Evolutionary conservation across 345 rosid species (phyloP), one percentile per base, ranked within the genome.

Genomic region (Sisymbrium irio): DNA sequence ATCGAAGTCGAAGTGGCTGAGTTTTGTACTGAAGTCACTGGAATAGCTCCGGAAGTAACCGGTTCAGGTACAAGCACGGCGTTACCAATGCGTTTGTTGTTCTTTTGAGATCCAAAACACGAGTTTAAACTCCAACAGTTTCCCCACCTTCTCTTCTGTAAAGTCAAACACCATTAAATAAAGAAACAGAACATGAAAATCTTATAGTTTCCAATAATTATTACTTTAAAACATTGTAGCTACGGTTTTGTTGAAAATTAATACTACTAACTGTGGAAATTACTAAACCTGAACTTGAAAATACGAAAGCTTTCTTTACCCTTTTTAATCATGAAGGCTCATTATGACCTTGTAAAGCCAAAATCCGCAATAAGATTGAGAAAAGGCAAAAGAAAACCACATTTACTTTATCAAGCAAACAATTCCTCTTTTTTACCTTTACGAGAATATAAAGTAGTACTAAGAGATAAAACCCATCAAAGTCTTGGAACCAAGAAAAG

Each of bases 121-220:
- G 93, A 84, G 78, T 79, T 78, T 9, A 83, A 71, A 67, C 91
- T 82, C 96, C 88, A 91, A 77, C 91, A 94, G 75, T 87, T 85
- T 73, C 91, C 82, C 98, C 98, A 88, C 79, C 97, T 85, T 75
- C 84, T 88, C 77, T 81, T 94, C 98, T 94, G 82, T 36, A 13
- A 18, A n/a, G 3, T 27, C 4, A 67, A 36, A 62, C 40, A 50
- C 44, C 35, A 69, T 39, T 28, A 77, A n/a, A 42, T 39, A 73
- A 55, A 54, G 65, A 19, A n/a, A 61, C 13, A 62, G 32, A 51
- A 6, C 28, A 47, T 20, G 0, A 20, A 47, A 28, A 5, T 39
- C 33, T n/a, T n/a, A n/a, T n/a, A n/a, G 33, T 41, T 40, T 13
- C 18, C 42, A 70, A 46, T 46, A 69, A 57, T 49, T 14, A 51